Evolutionary conservation across 2,329 filamentous ascomycete species (phyloP).

Genomic region (Paracoccidioides brasiliensis): DNA sequence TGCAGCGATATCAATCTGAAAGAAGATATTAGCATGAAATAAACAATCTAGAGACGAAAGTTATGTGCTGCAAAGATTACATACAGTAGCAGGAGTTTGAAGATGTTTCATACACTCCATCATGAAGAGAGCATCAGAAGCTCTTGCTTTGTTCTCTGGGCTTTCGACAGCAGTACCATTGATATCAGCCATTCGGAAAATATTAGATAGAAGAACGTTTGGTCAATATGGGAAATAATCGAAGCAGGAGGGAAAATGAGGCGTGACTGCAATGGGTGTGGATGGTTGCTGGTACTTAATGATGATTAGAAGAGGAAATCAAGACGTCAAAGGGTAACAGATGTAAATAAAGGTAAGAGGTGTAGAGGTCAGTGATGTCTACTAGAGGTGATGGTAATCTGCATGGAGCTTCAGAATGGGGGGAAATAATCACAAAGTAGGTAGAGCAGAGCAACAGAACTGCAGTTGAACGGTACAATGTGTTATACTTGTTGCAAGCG

Average conservation of each 20-base stretch:
- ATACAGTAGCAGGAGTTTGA: conserved; percentile 9
- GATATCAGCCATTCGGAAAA: conserved; percentile 7
- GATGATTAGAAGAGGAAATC: neutral
- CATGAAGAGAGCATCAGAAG: conserved; percentile 14
- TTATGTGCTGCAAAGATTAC: neutral
- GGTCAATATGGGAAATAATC: neutral
- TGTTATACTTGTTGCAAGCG: neutral
- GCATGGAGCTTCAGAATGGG: neutral
- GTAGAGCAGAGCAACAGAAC: neutral
- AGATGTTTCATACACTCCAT: conserved; percentile 18
- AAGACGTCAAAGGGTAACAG: neutral
- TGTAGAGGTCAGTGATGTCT: neutral
- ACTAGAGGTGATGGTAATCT: neutral
- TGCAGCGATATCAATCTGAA: conserved; percentile 17
- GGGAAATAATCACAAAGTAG: neutral
- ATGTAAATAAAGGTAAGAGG: neutral
- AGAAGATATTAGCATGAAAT: neutral
- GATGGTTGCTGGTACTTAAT: neutral
- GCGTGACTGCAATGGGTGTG: neutral
- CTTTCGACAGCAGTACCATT: neutral
- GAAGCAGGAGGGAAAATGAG: neutral
- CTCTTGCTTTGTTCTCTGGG: conserved; percentile 4
- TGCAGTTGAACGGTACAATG: neutral
- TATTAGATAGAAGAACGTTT: neutral
- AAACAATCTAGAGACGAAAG: neutral